phyloP scores from a whole-genome alignment of 1,284 basidiomycete genomes.

The Xerocomus nothofagi region DNA sequence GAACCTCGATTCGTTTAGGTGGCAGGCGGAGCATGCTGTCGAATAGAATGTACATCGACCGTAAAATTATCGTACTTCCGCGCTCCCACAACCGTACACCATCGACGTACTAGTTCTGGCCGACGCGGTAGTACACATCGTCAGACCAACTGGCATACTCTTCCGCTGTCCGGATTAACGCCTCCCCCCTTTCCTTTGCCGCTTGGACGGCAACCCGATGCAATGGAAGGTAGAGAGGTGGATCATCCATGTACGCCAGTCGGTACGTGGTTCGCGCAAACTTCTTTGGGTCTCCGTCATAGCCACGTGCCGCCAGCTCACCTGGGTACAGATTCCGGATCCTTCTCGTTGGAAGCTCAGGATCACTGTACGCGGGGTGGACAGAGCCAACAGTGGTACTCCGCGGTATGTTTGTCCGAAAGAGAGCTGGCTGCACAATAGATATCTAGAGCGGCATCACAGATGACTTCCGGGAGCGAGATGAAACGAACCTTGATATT shows the following conservation, averaged over 20 bases:
- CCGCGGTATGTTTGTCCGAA: constrained; percentile 20
- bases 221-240: constrained; percentile 29
- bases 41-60: no score
- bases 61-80: no score
- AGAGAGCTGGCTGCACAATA: constrained; percentile 30
- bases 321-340: constrained; percentile 13
- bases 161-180: constrained; percentile 26
- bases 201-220: constrained; percentile 27
- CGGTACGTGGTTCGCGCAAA: constrained; percentile 21
- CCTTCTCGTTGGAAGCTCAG: constrained; percentile 19
- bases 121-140: constrained; percentile 21
- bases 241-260: constrained; percentile 25
- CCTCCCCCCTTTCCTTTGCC: constrained; percentile 26
- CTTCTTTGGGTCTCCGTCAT: constrained; percentile 26
- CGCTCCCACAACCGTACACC: neutral
- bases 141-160: constrained; percentile 34
- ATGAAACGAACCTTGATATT: constrained; percentile 26
- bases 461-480: neutral
- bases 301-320: neutral
- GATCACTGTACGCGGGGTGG: constrained; percentile 25
- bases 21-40: no score
- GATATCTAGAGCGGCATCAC: constrained; percentile 21
- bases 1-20: no score
- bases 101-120: constrained; percentile 9
- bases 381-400: constrained; percentile 8